Conservation (phyloP, 305 asterid species). For the Euphrasia arctica region DNA sequence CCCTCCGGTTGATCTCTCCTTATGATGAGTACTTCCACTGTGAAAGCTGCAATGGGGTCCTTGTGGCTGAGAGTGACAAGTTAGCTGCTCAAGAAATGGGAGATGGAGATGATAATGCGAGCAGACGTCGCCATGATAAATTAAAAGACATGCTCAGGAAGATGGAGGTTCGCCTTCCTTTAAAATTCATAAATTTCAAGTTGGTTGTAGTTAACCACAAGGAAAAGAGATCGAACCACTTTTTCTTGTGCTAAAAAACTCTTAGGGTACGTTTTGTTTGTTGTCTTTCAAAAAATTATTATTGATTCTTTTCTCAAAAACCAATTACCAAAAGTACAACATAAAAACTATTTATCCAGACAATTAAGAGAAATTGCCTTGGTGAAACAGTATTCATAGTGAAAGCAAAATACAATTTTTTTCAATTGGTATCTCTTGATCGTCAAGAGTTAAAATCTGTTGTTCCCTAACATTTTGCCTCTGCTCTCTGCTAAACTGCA, state of each 20-base stretch:
- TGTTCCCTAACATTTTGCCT: conserved; percentile 5
- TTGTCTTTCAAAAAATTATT: background rate
- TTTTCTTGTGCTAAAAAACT: conserved; percentile 2
- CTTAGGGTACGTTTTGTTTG: background rate
- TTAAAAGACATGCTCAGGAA: conserved; percentile 64
- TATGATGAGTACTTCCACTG: conserved; percentile 79
- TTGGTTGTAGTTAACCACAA: conserved; percentile 9
- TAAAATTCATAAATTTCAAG: conserved; percentile 16
- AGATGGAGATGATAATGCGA: conserved; percentile 87
- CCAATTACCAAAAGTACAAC: background rate
- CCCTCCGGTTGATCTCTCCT: conserved; percentile 58
- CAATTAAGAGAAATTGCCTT: background rate
- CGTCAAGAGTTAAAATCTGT: background rate
- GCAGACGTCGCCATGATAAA: conserved; percentile 72
- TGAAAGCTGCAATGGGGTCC: conserved; percentile 73
- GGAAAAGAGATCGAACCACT: background rate
- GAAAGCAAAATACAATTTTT: background rate
- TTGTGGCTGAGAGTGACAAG: conserved; percentile 78
- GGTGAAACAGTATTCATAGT: background rate
- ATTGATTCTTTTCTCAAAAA: background rate
- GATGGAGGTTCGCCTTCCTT: conserved; percentile 66
- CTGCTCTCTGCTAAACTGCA: conserved; percentile 19
- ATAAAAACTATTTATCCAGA: background rate
- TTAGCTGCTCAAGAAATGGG: conserved; percentile 63
- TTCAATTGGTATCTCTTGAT: conserved; percentile 3